Conservation (phyloP, 2,329 filamentous ascomycete species). For the Pseudocercospora eumusae region DNA sequence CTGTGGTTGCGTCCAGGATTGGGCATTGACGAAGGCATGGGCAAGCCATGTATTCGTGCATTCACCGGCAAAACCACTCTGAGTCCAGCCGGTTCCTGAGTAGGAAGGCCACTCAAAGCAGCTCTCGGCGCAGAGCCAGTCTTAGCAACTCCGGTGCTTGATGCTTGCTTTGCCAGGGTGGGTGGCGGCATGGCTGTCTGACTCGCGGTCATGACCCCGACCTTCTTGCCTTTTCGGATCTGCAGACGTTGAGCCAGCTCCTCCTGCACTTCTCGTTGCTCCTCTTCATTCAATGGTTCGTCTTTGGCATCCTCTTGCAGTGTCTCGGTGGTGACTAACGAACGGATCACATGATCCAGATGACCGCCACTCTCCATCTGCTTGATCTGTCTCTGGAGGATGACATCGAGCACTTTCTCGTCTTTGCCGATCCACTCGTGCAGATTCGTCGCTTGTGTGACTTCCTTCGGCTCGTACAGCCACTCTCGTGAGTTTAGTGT, state of each 20-base stretch:
- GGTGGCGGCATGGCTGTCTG: constrained; percentile 17
- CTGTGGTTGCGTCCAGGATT: background rate
- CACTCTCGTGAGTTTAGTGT: constrained; percentile 55
- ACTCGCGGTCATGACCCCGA: constrained; percentile 69
- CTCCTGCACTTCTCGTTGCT: constrained; percentile 34
- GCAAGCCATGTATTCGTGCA: background rate
- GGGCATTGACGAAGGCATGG: constrained; percentile 1
- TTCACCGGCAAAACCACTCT: background rate
- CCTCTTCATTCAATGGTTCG: constrained; percentile 37
- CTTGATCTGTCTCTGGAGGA: constrained; percentile 66
- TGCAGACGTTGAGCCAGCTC: constrained; percentile 49
- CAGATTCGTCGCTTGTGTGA: constrained; percentile 48
- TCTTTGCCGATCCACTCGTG: constrained; percentile 60
- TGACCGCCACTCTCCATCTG: constrained; percentile 52
- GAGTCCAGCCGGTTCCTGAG: background rate
- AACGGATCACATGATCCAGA: constrained; percentile 30
- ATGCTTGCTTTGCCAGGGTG: background rate
- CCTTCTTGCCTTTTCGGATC: constrained; percentile 57
- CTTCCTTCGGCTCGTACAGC: constrained; percentile 59
- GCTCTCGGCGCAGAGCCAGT: constrained; percentile 3
- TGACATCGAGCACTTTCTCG: constrained; percentile 59
- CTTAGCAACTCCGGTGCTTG: background rate
- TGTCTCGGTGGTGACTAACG: constrained; percentile 40
- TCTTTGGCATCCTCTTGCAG: constrained; percentile 39
- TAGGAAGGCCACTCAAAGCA: background rate